Evolutionary conservation across 2,329 filamentous ascomycete genomes (phyloP).

Genomic region (Paramyrothecium sp.): DNA sequence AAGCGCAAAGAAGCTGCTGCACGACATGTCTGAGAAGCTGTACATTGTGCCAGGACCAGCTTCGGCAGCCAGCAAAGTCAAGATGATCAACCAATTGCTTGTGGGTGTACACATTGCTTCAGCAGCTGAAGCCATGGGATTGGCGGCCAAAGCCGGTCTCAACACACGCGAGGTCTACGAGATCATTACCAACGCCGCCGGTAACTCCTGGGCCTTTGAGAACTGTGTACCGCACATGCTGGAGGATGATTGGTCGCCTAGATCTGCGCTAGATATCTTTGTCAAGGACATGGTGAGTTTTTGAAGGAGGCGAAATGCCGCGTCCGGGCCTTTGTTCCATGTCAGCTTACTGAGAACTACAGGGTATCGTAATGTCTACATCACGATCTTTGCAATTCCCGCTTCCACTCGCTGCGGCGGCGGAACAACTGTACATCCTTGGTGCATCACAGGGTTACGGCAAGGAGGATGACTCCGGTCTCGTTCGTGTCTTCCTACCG

Average conservation of each 20-base stretch:
- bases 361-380: too few relatives aligned
- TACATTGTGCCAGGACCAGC: slow-evolving; percentile 47
- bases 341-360: too few relatives aligned
- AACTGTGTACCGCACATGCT: slow-evolving; percentile 54
- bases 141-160: slow-evolving; percentile 46
- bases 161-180: slow-evolving; percentile 32
- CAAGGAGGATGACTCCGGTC: slow-evolving; percentile 21
- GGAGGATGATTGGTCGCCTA: slow-evolving; percentile 42
- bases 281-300: slow-evolving; percentile 30
- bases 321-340: too few relatives aligned
- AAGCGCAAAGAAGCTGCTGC: slow-evolving; percentile 51
- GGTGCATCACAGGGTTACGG: slow-evolving; percentile 24
- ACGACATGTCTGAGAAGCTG: slow-evolving; percentile 57
- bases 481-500: slow-evolving; percentile 23
- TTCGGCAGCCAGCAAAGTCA: slow-evolving; percentile 51
- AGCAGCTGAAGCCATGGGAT: slow-evolving; percentile 50
- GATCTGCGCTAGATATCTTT: slow-evolving; percentile 32
- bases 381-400: too few relatives aligned
- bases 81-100: slow-evolving; percentile 52
- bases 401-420: too few relatives aligned
- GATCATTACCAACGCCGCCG: slow-evolving; percentile 24
- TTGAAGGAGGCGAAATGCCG: too few relatives aligned
- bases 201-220: slow-evolving; percentile 53
- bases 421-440: slow-evolving; percentile 18
- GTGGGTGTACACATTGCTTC: slow-evolving; percentile 50